Base-by-base conservation (phyloP, 2,329 filamentous ascomycete species). In the Alternaria novae-zelandiae region DNA sequence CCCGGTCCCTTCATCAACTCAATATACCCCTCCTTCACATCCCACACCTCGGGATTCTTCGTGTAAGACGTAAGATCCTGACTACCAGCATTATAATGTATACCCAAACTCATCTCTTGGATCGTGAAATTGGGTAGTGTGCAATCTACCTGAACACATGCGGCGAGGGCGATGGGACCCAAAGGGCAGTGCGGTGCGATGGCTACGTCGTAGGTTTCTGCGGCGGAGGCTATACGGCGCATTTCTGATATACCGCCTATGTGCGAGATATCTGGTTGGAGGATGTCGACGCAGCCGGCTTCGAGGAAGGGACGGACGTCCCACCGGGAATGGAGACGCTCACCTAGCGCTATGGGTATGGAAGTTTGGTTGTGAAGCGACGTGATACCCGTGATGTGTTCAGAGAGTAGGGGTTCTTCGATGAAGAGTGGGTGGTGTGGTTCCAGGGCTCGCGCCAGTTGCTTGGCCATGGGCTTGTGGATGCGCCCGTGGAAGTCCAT, bases 381-480 rank as follows among this genome's bases (percentile, higher is more conserved):
- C 69, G 88, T 90, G 72, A 92, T 88, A 1, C 85, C 89, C 57
- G 89, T 89, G 0, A 85, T 82, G 41, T 93, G 89, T 72, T 94
- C 91, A 1, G 87, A 90, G 0, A 93, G 83, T 2, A 93, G 80
- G 0, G 90, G 90, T 68, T 93, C 91, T 74, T 93, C 91, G 46
- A 94, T 89, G 75, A 93, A 94, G n/a, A 94, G 81, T 0, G 91
- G 91, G 1, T 84, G 83, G 67, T 91, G 85, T 0, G 90, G 90
- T 65, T 90, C 90, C 0, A 94, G 83, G 0, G 86, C 83, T 61
- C 86, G 86, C 2, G 89, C 90, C 3, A 94, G 84, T 69, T 94
- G 91, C 69, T 91, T 92, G 0, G 91, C 91, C 90, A 94, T 94
- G n/a, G 90, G 89, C 65, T 90, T 90, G 79, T 94, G 91, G 0